A percentile compares a stretch with the other conserved stretches of the same genome.
Evolutionary conservation across 768 basidiomycete species (phyloP).

Genomic region (Pholiota microspora): DNA sequence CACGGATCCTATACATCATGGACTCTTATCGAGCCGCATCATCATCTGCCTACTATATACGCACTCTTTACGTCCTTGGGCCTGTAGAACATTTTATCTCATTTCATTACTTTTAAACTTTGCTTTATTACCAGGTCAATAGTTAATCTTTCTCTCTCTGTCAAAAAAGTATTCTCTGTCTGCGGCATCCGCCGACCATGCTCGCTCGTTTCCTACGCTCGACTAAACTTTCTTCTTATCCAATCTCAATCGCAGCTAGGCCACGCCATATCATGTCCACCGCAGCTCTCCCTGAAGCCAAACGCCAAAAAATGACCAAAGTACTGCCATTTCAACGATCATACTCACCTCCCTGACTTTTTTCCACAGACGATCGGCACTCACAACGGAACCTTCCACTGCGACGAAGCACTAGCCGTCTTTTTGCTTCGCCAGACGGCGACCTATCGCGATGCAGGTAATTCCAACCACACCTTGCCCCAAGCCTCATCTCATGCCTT

Average conservation of each 20-base stretch:
- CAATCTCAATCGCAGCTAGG: constrained; percentile 2
- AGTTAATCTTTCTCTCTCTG: constrained; percentile 4
- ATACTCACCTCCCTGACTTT: background rate
- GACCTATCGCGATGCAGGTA: constrained; percentile 75
- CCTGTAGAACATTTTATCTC: constrained; percentile 13
- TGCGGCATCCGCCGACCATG: constrained; percentile 20
- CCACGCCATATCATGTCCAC: constrained; percentile 18
- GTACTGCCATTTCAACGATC: constrained; percentile 8
- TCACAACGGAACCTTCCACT: constrained; percentile 95
- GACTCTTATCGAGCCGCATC: constrained; percentile 19
- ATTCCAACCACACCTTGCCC: constrained; percentile 12
- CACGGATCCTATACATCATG: constrained; percentile 12
- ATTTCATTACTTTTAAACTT: constrained; percentile 9
- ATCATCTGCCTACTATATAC: constrained; percentile 4
- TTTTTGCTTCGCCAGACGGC: constrained; percentile 81
- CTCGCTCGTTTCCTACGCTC: constrained; percentile 16
- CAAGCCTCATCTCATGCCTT: background rate
- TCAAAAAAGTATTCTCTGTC: constrained; percentile 11
- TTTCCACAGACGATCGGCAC: constrained; percentile 76
- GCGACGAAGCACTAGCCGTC: constrained; percentile 94
- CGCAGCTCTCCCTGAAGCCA: constrained; percentile 25
- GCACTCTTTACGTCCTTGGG: constrained; percentile 12
- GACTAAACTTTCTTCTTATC: constrained; percentile 4
- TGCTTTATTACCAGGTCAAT: constrained; percentile 6
- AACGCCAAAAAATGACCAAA: constrained; percentile 42